Percentiles rank a stretch among this genome's conserved stretches.
Evolutionary conservation across 1,139 yeast species (phyloP).

Genomic region (Debaryomyces singareniensis): DNA sequence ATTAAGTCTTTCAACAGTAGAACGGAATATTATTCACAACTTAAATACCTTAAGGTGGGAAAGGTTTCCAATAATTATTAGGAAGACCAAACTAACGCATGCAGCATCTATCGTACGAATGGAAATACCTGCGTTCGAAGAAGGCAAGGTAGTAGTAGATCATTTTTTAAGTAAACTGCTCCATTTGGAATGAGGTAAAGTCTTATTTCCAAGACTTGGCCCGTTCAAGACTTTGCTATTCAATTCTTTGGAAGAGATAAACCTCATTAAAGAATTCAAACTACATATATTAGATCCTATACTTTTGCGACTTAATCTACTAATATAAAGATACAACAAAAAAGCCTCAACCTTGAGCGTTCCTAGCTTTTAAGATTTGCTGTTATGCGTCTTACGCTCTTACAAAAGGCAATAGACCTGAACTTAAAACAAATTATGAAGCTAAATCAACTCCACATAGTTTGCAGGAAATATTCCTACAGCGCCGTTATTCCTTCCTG

Average conservation of each 20-base stretch:
- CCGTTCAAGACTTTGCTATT: no score
- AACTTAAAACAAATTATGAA: background rate
- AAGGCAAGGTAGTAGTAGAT: constrained; percentile 60
- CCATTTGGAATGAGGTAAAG: no score
- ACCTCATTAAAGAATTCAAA: no score
- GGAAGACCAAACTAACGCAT: constrained; percentile 62
- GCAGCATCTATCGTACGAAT: constrained; percentile 76
- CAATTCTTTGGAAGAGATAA: no score
- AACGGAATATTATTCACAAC: constrained; percentile 46
- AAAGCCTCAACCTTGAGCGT: no score
- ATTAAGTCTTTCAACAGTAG: constrained; percentile 15
- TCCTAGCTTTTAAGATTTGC: no score
- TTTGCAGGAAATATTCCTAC: constrained; percentile 97
- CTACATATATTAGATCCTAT: no score
- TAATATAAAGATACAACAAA: background rate
- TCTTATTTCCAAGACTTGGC: no score
- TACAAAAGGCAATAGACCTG: no score
- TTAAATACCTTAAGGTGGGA: constrained; percentile 60
- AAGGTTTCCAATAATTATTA: constrained; percentile 65
- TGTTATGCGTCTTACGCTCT: no score
- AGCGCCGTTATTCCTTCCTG: constrained; percentile 75
- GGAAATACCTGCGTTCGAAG: constrained; percentile 45
- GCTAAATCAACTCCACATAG: constrained; percentile 74
- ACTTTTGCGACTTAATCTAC: background rate
- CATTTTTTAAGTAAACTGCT: no score